Evolutionary conservation across 1,284 basidiomycete genomes (phyloP).

Genomic region (Kwoniella shivajii): DNA sequence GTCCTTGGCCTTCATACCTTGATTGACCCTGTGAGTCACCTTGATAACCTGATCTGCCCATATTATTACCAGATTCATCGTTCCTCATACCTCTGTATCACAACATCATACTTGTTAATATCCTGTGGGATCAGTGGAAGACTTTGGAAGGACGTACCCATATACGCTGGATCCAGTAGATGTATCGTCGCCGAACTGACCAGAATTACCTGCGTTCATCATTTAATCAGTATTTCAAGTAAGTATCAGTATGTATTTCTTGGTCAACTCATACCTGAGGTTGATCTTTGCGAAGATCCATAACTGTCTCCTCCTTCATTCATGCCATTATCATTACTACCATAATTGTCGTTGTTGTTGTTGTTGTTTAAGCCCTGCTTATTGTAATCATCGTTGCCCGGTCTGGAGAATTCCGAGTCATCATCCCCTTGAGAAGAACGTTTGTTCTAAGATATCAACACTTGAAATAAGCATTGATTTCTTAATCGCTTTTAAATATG

Average conservation of each 20-base stretch:
- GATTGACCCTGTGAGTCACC: no score
- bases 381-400: conserved; percentile 4
- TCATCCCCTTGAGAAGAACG: neutral
- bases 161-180: neutral
- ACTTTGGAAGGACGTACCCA: neutral
- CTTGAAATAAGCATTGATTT: no score
- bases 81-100: neutral
- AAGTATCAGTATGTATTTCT: neutral
- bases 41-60: no score
- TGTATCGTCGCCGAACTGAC: neutral
- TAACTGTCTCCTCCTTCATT: neutral
- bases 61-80: neutral
- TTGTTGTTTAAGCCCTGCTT: neutral
- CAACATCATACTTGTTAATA: neutral
- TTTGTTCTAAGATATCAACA: neutral
- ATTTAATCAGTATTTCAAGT: neutral
- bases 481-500: no score
- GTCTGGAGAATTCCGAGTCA: neutral
- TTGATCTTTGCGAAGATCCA: conserved; percentile 1
- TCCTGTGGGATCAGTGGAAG: neutral
- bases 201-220: neutral
- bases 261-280: neutral
- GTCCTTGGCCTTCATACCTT: no score
- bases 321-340: neutral
- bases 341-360: neutral